Evolutionary conservation across 768 basidiomycete genomes (phyloP), one percentile per base, ranked within the genome.

Genomic region (Cyclocybe cylindracea): DNA sequence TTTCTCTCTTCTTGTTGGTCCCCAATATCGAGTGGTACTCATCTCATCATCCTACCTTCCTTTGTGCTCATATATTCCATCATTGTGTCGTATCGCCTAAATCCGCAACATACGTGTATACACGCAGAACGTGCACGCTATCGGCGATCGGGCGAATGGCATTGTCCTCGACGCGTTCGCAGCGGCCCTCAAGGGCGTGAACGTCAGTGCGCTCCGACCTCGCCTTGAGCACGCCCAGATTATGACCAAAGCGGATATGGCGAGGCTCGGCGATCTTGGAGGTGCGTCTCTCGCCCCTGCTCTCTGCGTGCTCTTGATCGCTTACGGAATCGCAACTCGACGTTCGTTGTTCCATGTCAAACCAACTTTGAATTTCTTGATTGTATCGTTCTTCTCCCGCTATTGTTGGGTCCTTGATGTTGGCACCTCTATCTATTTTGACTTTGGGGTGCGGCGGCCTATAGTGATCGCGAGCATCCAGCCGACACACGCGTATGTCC

Each of bases 171-270:
- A 94, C 64, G 85, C 87, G 0, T 94, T 96, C 59, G 90, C 93
- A 64, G 71, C 74, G 9, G 79, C 85, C 10, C 66, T 92, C 37
- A 67, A 79, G 50, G 78, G 79, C 13, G 73, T 74, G 43, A 80
- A 88, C 57, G 80, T 88, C 10, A 77, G 79, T 33, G 79, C 84
- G 19, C 69, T 85, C 40, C 76, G 93, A 29, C 87, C 91, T 39
- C 81, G 94, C 19, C 77, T 96, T 6, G 94, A 98, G 63, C 94
- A 98, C 68, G 92, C 91, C 7, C 94, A 96, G 66, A 85, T 97
- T 58, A 77, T 96, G 66, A 84, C 81, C 1, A 71, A 76, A 16
- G 72, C 70, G 2, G 94, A 96, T 64, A 84, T 96, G 75, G 71
- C 67, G 19, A 80, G 92, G 13, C 77, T 94, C 10, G 92, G 87